Evolutionary conservation across 441 rosid species (phyloP), one percentile per base, ranked within the genome.

Genomic region (Adansonia madagascariensis): DNA sequence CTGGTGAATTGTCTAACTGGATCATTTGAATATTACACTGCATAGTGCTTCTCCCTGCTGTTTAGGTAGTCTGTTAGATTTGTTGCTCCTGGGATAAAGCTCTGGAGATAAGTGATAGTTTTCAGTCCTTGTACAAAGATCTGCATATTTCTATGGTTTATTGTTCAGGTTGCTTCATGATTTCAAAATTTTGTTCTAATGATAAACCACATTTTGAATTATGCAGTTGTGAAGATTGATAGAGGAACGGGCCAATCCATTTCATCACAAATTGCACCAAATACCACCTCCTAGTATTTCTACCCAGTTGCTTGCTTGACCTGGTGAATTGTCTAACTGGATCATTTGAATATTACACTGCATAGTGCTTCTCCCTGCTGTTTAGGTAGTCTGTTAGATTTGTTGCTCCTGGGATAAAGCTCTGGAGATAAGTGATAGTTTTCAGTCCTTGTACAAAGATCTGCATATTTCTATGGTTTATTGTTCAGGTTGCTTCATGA

Each of bases 211-310:
- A 35, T 1, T 24, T 66, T 73, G 46, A 75, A 55, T 43, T 14
- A 60, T 65, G 77, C 85, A 77, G 80, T 15, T 64, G n/a, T 14
- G 44, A 69, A n/a, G 56, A 71, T 65, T 46, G 55, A 52, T 76
- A 46, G 72, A 72, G 78, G 73, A 62, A 27, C 64, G 9, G 66
- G 24, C 61, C 52, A 67, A 63, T 72, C 64, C 49, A 76, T 31
- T 22, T n/a, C 20, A 7, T 39, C 46, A 1, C 46, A 17, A 39
- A 24, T 73, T 75, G 9, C n/a, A 27, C 8, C 43, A 27, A 61
- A 12, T 61, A 27, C 67, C 20, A 14, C 17, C 41, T 27, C 24
- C 10, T 17, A 62, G 8, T 14, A 31, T 62, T 31, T 39, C 8
- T 35, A 31, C 18, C 20, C 35, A 14, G 9, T 31, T 14, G 44